Evolutionary conservation across 306 rosid species (phyloP).

Genomic region (Quercus parvula): DNA sequence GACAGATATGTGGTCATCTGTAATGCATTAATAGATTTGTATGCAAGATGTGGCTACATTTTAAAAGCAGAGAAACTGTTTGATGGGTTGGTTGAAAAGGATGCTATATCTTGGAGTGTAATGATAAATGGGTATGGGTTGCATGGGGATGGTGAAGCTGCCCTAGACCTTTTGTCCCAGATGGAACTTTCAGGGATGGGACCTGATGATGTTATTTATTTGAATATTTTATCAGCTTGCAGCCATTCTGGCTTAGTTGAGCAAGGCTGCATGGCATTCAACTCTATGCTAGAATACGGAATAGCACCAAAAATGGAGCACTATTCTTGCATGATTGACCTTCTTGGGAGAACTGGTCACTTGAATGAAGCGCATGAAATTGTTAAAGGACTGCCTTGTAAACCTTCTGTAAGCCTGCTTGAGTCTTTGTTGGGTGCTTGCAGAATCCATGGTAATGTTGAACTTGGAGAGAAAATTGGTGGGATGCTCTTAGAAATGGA

Average conservation of each 20-base stretch:
- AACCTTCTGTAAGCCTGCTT: slow-evolving; percentile 20
- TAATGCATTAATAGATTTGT: slow-evolving; percentile 31
- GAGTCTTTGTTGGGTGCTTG: slow-evolving; percentile 36
- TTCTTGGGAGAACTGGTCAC: slow-evolving; percentile 33
- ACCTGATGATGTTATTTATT: slow-evolving; percentile 19
- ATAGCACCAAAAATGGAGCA: slow-evolving; percentile 22
- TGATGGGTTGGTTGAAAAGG: slow-evolving; percentile 18
- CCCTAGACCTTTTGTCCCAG: slow-evolving; percentile 29
- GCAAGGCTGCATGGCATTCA: slow-evolving; percentile 21
- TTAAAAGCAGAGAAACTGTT: slow-evolving; percentile 27
- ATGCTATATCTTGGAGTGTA: slow-evolving; percentile 27
- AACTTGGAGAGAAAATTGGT: slow-evolving; percentile 23
- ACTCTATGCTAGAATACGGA: slow-evolving; percentile 22
- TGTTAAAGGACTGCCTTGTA: slow-evolving; percentile 16
- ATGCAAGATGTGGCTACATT: slow-evolving; percentile 29
- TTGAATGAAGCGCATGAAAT: slow-evolving; percentile 30
- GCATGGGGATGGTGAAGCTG: slow-evolving; percentile 31
- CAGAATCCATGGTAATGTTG: slow-evolving; percentile 24
- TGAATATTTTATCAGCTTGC: slow-evolving; percentile 30
- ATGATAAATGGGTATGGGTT: slow-evolving; percentile 35
- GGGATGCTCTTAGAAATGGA: slow-evolving; percentile 20
- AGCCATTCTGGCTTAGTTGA: slow-evolving; percentile 35
- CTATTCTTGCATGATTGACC: slow-evolving; percentile 36
- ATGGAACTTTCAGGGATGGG: slow-evolving; percentile 22
- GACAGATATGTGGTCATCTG: slow-evolving; percentile 15